Percentiles rank a stretch among this genome's conserved stretches.
These are phyloP conservation scores for Panicum miliaceum DNA, from an alignment of 176 grass and related monocot genomes.

Conservation along the genomic window DNA sequence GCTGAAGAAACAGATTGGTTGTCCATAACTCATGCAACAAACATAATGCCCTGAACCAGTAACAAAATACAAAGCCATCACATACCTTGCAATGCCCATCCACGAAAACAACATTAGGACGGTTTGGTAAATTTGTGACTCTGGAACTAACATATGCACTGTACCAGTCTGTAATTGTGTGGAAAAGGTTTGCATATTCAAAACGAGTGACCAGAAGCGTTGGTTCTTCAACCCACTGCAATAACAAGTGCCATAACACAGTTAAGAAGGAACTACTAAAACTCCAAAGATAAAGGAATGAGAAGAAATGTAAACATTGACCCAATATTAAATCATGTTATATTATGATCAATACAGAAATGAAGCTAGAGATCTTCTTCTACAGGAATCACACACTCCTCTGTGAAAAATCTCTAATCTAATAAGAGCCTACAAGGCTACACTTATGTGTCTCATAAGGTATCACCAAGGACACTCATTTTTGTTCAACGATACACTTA, in stretches of 20 bases:
- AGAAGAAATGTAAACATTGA: background rate
- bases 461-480: background rate
- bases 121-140: constrained; percentile 62
- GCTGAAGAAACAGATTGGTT: constrained; percentile 11
- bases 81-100: constrained; percentile 99
- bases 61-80: constrained; percentile 20
- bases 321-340: background rate
- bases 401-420: constrained; percentile 19
- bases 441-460: background rate
- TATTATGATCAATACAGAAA: constrained; percentile 10
- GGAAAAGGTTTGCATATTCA: constrained; percentile 98
- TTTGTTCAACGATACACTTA: background rate
- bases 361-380: constrained; percentile 23
- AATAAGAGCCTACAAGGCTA: background rate
- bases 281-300: background rate
- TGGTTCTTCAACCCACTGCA: constrained; percentile 94
- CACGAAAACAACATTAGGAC: constrained; percentile 84
- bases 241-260: constrained; percentile 32
- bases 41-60: constrained; percentile 29
- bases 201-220: constrained; percentile 92
- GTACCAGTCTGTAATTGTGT: constrained; percentile 99
- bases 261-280: constrained; percentile 30
- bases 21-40: constrained; percentile 2
- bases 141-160: constrained; percentile 96
- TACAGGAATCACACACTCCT: background rate